phyloP scores from a whole-genome alignment of 805 yeast species.

The Lachancea mirantina region DNA sequence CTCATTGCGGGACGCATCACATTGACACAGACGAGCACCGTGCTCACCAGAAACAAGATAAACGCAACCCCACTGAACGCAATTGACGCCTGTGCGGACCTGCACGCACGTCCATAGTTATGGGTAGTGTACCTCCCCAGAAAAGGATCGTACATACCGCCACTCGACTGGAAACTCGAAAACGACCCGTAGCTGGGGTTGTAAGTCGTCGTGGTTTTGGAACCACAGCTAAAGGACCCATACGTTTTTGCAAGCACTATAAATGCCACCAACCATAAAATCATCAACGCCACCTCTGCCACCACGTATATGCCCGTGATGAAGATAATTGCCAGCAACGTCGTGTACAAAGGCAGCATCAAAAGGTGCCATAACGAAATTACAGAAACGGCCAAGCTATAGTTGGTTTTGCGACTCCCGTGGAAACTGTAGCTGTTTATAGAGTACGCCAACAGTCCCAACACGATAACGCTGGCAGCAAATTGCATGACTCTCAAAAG shows the following conservation, averaged over 20 bases:
- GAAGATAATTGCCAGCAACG: slow-evolving; percentile 24
- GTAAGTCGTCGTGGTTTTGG: slow-evolving; percentile 11
- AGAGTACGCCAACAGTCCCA: slow-evolving; percentile 22
- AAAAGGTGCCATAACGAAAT: slow-evolving; percentile 28
- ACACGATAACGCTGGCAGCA: slow-evolving; percentile 22
- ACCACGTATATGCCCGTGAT: slow-evolving; percentile 24
- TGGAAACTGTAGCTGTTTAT: slow-evolving; percentile 8
- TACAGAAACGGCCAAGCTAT: slow-evolving; percentile 26
- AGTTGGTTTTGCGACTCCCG: slow-evolving; percentile 29
- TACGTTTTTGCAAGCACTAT: slow-evolving; percentile 29
- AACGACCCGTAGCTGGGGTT: slow-evolving; percentile 14
- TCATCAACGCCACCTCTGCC: slow-evolving; percentile 8
- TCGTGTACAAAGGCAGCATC: slow-evolving; percentile 12
- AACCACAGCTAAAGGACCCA: slow-evolving; percentile 26
- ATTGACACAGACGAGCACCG: slow-evolving; percentile 22
- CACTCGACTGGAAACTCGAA: slow-evolving; percentile 4
- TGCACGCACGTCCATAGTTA: slow-evolving; percentile 19
- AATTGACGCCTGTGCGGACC: slow-evolving; percentile 27
- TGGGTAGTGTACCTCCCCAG: slow-evolving; percentile 9
- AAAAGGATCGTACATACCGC: slow-evolving; percentile 15
- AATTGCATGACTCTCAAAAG: slow-evolving; percentile 17
- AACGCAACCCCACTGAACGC: slow-evolving; percentile 30
- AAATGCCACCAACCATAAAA: slow-evolving; percentile 31
- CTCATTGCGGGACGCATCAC: slow-evolving; percentile 25
- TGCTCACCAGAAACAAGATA: slow-evolving; percentile 22